A percentile compares a stretch with the other conserved stretches of the same genome.
Conservation (phyloP, 2,329 filamentous ascomycete genomes). For the Fusarium vanettenii region DNA sequence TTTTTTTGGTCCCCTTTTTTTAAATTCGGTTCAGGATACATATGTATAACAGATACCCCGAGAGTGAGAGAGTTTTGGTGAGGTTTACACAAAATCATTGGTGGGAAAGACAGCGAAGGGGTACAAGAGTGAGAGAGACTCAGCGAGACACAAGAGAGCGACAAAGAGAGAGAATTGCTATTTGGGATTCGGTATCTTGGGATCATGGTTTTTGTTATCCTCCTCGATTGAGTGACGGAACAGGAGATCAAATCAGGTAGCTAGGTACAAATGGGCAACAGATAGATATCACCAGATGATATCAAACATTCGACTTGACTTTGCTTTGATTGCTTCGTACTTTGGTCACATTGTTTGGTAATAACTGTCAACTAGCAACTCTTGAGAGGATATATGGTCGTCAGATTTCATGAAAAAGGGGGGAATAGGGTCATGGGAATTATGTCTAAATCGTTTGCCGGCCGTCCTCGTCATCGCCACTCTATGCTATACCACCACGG, state of each 20-base stretch:
- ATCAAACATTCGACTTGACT: slow-evolving; percentile 14
- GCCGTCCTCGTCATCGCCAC: slow-evolving; percentile 30
- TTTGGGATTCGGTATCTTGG: not conserved
- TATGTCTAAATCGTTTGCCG: slow-evolving; percentile 43
- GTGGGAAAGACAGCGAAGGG: slow-evolving; percentile 8
- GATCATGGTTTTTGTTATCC: not conserved
- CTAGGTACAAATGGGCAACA: slow-evolving; percentile 29
- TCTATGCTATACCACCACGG: slow-evolving; percentile 15
- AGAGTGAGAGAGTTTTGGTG: slow-evolving; percentile 41
- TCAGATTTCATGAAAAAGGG: slow-evolving; percentile 22
- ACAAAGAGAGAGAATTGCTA: not conserved
- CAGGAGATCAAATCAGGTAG: slow-evolving; percentile 22
- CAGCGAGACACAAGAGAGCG: not conserved
- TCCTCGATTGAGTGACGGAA: not conserved
- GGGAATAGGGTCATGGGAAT: slow-evolving; percentile 42
- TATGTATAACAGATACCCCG: slow-evolving; percentile 47
- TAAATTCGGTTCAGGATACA: slow-evolving; percentile 33
- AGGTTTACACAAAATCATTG: slow-evolving; percentile 28
- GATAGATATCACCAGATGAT: slow-evolving; percentile 15
- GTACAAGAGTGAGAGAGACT: slow-evolving; percentile 1
- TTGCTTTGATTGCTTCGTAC: not conserved
- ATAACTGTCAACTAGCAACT: not conserved
- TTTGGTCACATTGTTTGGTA: not conserved
- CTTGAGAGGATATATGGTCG: slow-evolving; percentile 10
- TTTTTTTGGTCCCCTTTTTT: slow-evolving; percentile 19